phyloP scores from a whole-genome alignment of 495 filamentous ascomycete genomes.

The Neurospora sp. region DNA sequence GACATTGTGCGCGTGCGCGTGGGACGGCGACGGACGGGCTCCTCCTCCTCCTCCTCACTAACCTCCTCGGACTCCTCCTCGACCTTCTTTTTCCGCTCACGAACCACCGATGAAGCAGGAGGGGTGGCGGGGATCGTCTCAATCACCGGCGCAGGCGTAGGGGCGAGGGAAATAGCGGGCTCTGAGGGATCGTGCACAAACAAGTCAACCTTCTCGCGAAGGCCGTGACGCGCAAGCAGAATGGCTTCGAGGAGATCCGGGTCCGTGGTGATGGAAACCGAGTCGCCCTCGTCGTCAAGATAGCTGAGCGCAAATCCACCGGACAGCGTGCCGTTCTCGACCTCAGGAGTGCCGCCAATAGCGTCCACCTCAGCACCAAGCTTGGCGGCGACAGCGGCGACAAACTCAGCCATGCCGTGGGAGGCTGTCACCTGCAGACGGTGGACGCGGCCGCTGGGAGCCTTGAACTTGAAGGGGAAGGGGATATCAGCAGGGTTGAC shows the following conservation, averaged over 20 bases:
- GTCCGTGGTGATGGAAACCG: constrained; percentile 94
- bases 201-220: constrained; percentile 86
- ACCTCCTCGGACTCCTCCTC: constrained; percentile 50
- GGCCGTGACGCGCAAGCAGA: constrained; percentile 61
- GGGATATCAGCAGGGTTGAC: constrained; percentile 55
- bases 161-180: constrained; percentile 54
- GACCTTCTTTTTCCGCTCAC: constrained; percentile 48
- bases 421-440: constrained; percentile 75
- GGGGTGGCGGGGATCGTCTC: constrained; percentile 35
- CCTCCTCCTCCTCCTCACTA: constrained; percentile 53
- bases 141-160: constrained; percentile 56
- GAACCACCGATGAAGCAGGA: constrained; percentile 42
- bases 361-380: constrained; percentile 77
- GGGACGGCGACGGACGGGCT: constrained; percentile 32
- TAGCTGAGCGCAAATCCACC: constrained; percentile 91
- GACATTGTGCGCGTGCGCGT: constrained; percentile 26
- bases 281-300: constrained; percentile 93
- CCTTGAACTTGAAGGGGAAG: constrained; percentile 99
- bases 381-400: constrained; percentile 70
- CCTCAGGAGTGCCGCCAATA: constrained; percentile 68
- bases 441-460: constrained; percentile 90
- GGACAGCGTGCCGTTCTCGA: constrained; percentile 69
- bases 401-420: constrained; percentile 71
- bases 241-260: constrained; percentile 89
- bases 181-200: constrained; percentile 92